Base-by-base conservation (phyloP, 2,329 filamentous ascomycete species). In the Ophiostoma piceae region DNA sequence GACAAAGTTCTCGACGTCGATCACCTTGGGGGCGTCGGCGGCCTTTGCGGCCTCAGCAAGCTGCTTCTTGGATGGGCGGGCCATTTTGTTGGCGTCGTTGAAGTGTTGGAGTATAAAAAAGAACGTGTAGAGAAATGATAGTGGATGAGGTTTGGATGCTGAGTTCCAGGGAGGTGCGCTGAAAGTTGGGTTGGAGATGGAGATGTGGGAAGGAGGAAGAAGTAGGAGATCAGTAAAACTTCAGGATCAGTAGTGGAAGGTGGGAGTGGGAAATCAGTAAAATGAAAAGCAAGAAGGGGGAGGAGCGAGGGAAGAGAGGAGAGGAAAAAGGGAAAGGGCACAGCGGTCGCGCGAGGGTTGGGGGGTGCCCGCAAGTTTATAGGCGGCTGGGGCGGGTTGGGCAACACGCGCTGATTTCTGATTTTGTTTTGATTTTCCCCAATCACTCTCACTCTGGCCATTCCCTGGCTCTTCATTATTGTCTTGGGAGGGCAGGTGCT, bases 1-100 rank as follows among this genome's bases (percentile, higher is more conserved):
- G 72, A 92, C 85, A 78, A 94, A 94, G 79, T 92, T 90, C 71
- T 92, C 89, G 70, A 90, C 84, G 72, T 92, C 87, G 73, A 91
- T 86, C 60, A 82, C 79, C 75, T 82, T 80, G 70, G 77, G 75
- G 67, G 81, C 79, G 70, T 78, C 74, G 54, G 79, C 76, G 70
- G 77, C 77, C 71, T 75, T 73, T 71, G 70, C 73, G 68, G 75
- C 75, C 66, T 76, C 74, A 32, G 71, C 73, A 26, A 72, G 71
- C 74, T 75, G 73, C 70, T 74, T 74, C 74, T 75, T 75, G 54
- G 74, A 73, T 1, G 74, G 74, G 64, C 74, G 74, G 64, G 74
- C 74, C 74, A 75, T 75, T 67, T 71, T 68, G 70, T 77, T 71
- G 65, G 22, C 26, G 51, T 70, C 71, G 51, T 70, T 70, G 64